Conservation (phyloP, 352 stramenopile genomes). For the Pythium phragmiticola region DNA sequence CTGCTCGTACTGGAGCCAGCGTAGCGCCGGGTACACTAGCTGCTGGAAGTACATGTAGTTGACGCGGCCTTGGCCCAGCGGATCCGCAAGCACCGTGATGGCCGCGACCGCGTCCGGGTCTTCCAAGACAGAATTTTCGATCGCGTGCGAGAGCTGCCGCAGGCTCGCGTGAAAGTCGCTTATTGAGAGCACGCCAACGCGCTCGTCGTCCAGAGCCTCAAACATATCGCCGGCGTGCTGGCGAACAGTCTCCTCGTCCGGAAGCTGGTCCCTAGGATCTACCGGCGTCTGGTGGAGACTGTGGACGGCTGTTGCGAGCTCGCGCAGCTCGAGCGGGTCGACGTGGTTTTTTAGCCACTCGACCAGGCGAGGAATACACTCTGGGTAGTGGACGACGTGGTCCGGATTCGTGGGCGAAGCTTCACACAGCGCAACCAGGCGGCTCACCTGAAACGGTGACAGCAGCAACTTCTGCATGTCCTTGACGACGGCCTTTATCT, state of each 20-base stretch:
- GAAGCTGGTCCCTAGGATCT: neutral
- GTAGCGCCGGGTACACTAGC: constrained; percentile 43
- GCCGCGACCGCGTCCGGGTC: constrained; percentile 26
- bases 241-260: constrained; percentile 28
- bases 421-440: constrained; percentile 36
- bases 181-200: constrained; percentile 37
- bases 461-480: constrained; percentile 58
- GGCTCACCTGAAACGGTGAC: constrained; percentile 47
- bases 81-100: constrained; percentile 43
- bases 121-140: constrained; percentile 27
- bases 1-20: constrained; percentile 35
- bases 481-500: constrained; percentile 41
- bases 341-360: constrained; percentile 33
- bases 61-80: constrained; percentile 47
- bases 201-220: constrained; percentile 32
- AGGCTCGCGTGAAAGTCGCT: constrained; percentile 39
- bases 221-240: constrained; percentile 37
- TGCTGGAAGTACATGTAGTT: constrained; percentile 63
- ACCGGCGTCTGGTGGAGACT: constrained; percentile 7
- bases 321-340: constrained; percentile 27
- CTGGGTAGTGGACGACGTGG: constrained; percentile 46
- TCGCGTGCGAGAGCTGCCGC: constrained; percentile 19
- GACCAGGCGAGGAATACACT: constrained; percentile 33
- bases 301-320: constrained; percentile 25
- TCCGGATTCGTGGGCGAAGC: constrained; percentile 21